Evolutionary conservation across 179 eudicot species (phyloP), one percentile per base, ranked within the genome.

Genomic region (Actinidia arguta): DNA sequence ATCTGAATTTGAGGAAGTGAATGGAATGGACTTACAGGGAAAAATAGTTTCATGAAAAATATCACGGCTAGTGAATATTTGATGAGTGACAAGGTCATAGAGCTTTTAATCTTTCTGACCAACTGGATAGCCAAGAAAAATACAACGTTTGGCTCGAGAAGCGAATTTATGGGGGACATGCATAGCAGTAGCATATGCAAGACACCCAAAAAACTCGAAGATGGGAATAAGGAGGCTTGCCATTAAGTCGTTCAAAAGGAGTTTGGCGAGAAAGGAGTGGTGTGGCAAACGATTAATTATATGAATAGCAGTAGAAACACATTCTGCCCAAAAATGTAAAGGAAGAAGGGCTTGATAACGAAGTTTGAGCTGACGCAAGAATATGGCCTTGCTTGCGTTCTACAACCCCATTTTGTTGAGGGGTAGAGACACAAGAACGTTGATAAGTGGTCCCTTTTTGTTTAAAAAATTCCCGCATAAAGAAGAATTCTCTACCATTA

Each of bases 31-130:
- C 52, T 36, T 36, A n/a, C n/a, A 67, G 7, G 76, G 75, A 13
- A 79, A 51, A 50, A 17, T 66, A 17, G 6, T n/a, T 50, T 66
- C 63, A 76, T 31, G 66, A 8, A 75, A 75, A 58, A 76, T 1
- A n/a, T 76, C 31, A 6, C 55, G 74, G 25, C 73, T 63, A 48
- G 64, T 50, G 18, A 79, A 66, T 8, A 79, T 5, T 16, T 27
- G 11, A 0, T 67, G 36, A n/a, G 24, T 31, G n/a, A 1, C 20
- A n/a, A 79, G 48, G 18, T 79, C 75, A 68, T 67, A 79, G 5
- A 79, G 56, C 8, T 24, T 44, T 31, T 79, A 79, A 4, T 59
- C 81, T 47, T 78, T 78, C 10, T 78, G 73, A n/a, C n/a, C n/a
- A n/a, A n/a, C n/a, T n/a, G n/a, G n/a, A n/a, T n/a, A n/a, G n/a